These are phyloP conservation scores for Dioszegia crocea DNA, from an alignment of 768 basidiomycete genomes.

Conservation along the genomic window DNA sequence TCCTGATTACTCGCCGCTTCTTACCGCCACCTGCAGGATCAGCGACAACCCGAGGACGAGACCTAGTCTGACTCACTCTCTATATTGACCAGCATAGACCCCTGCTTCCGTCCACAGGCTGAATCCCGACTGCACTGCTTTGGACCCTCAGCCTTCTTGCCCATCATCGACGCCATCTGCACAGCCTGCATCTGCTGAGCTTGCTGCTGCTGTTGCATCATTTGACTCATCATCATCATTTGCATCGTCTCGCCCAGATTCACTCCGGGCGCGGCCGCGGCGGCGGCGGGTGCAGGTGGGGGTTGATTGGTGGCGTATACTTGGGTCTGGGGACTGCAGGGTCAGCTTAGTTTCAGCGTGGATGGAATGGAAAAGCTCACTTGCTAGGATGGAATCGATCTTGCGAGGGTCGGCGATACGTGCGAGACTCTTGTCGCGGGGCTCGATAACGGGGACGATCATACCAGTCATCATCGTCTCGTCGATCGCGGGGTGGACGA, in stretches of 20 bases:
- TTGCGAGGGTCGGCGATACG: not conserved
- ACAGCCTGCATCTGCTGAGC: conserved; percentile 40
- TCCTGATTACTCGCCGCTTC: not conserved
- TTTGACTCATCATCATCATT: conserved; percentile 40
- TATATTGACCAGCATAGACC: conserved; percentile 18
- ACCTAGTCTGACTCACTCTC: conserved; percentile 12
- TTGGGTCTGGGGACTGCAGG: not conserved
- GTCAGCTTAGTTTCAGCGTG: not conserved
- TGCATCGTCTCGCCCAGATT: conserved; percentile 27
- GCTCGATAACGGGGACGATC: not conserved
- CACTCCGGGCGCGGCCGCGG: conserved; percentile 1
- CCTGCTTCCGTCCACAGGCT: not conserved
- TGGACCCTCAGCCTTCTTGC: not conserved
- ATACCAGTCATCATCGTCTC: not conserved
- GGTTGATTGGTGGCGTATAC: conserved; percentile 8
- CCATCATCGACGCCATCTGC: conserved; percentile 30
- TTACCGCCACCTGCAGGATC: not conserved
- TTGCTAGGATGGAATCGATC: not conserved
- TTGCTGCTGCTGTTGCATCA: conserved; percentile 41
- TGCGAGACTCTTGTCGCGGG: not conserved
- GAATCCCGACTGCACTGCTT: not conserved
- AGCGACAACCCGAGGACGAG: not conserved
- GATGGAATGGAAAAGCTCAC: not conserved
- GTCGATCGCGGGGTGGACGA: not conserved
- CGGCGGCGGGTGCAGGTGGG: conserved; percentile 11